phyloP scores from a whole-genome alignment of 108 stramenopile species.

The Cyclotella cryptica region DNA sequence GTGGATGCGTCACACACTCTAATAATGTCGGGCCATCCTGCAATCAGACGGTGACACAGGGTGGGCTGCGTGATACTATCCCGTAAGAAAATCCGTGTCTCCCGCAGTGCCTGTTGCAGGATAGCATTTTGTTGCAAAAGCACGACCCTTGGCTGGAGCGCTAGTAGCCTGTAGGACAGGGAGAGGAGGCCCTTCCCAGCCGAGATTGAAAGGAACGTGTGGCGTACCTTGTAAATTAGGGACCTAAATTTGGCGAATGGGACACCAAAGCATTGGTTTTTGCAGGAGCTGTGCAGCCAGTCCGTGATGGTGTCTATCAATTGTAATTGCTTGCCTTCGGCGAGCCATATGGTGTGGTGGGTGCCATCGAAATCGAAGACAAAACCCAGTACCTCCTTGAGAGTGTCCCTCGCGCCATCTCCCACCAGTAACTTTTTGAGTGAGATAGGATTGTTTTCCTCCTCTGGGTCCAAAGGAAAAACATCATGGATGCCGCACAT shows the following conservation, averaged over 20 bases:
- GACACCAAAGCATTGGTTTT: too few relatives aligned
- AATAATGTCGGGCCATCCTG: background rate
- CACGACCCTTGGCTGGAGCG: constrained; percentile 25
- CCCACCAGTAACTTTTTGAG: too few relatives aligned
- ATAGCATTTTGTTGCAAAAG: background rate
- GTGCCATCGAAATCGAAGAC: too few relatives aligned
- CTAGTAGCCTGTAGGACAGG: constrained; percentile 35
- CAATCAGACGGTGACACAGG: background rate
- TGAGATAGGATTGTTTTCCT: background rate
- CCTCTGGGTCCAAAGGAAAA: background rate
- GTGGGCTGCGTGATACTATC: background rate
- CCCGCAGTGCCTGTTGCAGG: background rate
- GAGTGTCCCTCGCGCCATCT: too few relatives aligned
- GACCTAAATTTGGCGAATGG: too few relatives aligned
- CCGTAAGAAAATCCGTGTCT: background rate
- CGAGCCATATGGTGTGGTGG: too few relatives aligned
- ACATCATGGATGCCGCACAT: background rate
- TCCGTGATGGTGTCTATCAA: too few relatives aligned
- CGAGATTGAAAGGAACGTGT: constrained; percentile 1
- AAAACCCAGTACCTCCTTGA: too few relatives aligned
- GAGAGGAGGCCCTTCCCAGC: constrained; percentile 11
- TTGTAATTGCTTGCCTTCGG: too few relatives aligned
- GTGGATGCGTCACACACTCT: background rate
- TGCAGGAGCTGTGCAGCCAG: too few relatives aligned
- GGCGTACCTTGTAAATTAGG: background rate